A percentile compares a stretch with the other conserved stretches of the same genome.
phyloP scores from a whole-genome alignment of 2,329 filamentous ascomycete genomes.

The Nemania abortiva region DNA sequence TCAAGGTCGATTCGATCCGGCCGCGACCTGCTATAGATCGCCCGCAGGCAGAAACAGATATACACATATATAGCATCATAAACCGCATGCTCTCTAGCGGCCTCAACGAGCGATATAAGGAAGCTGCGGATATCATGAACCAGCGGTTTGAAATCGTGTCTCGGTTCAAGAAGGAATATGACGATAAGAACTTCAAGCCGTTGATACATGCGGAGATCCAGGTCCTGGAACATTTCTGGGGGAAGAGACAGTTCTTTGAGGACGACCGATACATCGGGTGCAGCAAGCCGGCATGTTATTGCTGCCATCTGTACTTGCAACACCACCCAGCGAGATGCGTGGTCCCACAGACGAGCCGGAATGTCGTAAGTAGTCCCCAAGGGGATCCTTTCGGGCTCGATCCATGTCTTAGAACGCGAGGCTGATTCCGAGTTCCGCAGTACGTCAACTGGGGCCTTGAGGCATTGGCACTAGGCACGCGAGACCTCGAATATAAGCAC shows the following conservation, averaged over 20 bases:
- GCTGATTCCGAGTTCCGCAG: not conserved
- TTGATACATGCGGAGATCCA: conserved; percentile 61
- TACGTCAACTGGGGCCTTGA: conserved; percentile 57
- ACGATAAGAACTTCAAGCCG: conserved; percentile 46
- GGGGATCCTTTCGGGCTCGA: not conserved
- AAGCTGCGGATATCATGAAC: conserved; percentile 48
- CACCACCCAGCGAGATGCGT: conserved; percentile 53
- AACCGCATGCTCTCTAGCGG: conserved; percentile 49
- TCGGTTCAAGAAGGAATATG: conserved; percentile 47
- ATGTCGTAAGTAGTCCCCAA: conserved; percentile 40
- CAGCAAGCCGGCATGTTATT: conserved; percentile 65
- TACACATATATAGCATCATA: conserved; percentile 50
- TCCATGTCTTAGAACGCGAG: not conserved
- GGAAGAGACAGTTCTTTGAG: conserved; percentile 51
- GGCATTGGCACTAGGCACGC: conserved; percentile 28
- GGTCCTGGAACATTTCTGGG: conserved; percentile 61
- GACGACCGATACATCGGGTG: conserved; percentile 61
- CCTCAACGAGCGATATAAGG: conserved; percentile 30
- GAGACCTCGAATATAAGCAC: conserved; percentile 30
- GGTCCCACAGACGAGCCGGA: conserved; percentile 55
- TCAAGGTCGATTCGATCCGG: conserved; percentile 38
- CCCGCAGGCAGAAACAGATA: conserved; percentile 35
- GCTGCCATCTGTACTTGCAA: conserved; percentile 60
- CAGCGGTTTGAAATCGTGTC: conserved; percentile 42
- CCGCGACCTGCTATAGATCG: conserved; percentile 10